Evolutionary conservation across 495 filamentous ascomycete genomes (phyloP).

Genomic region (Talaromyces ruber): DNA sequence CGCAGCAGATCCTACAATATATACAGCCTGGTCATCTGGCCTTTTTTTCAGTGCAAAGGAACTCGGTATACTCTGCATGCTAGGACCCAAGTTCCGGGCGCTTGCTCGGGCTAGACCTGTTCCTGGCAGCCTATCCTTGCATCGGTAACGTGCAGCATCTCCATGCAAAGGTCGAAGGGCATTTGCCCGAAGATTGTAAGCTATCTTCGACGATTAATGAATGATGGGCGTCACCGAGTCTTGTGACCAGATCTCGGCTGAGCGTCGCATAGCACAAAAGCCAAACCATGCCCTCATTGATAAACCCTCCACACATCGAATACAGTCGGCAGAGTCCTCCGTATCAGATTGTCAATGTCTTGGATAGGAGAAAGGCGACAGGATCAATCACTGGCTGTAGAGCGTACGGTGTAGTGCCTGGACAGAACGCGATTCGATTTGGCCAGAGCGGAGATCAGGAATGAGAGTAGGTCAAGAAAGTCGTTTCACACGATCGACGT

Average conservation of each 20-base stretch:
- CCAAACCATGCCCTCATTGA: background rate
- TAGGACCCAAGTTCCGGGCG: background rate
- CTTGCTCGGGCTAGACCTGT: background rate
- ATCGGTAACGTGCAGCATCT: background rate
- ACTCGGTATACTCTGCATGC: background rate
- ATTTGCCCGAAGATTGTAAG: background rate
- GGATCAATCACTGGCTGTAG: background rate
- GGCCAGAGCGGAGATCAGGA: background rate
- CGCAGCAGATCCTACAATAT: background rate
- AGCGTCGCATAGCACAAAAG: background rate
- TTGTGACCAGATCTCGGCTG: background rate
- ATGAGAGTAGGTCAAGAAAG: background rate
- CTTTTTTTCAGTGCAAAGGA: background rate
- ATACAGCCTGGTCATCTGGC: background rate
- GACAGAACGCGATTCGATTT: background rate
- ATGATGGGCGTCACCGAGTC: background rate
- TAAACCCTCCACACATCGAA: background rate
- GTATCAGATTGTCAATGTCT: background rate
- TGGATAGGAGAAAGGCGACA: background rate
- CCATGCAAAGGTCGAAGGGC: background rate
- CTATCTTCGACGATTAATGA: background rate
- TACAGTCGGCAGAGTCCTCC: background rate
- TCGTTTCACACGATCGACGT: background rate
- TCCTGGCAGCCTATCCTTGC: constrained; percentile 1
- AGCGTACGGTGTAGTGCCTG: background rate